Evolutionary conservation across 208 protist genomes (phyloP), one percentile per base, ranked within the genome.

Genomic region (Crithidia bombi): DNA sequence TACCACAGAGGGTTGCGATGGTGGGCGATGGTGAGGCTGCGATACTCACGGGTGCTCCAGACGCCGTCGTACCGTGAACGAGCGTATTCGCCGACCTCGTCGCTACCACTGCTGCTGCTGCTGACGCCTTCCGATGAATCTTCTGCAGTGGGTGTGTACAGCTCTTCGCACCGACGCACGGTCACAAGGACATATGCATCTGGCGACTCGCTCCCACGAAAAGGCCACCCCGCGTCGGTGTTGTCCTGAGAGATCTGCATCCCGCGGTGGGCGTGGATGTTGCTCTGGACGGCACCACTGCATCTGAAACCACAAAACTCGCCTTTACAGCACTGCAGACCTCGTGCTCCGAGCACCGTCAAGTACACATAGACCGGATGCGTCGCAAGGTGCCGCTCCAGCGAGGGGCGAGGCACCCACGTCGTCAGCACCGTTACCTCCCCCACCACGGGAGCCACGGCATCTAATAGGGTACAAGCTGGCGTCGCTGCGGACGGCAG

Each of bases 1-100:
- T 57, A 68, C 63, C 63, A 68, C 63, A 68, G 63, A 5, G 49
- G 63, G 35, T 49, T 46, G 36, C 63, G 47, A 23, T 33, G 36
- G 32, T 39, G 28, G 5, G 36, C 32, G 49, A 49, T 51, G 49
- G 49, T 35, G 35, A 33, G 43, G 7, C 49, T 68, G 49, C 63
- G 49, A 33, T 47, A 68, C 50, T 68, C 23, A 6, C 49, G 46
- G 7, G 32, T 39, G 43, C 36, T 26, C 36, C 63, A 33, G 15
- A 62, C 56, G 17, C 44, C 30, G 9, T 49, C 30, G 38, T 33
- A 5, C 7, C 32, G 6, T 7, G 7, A 41, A 10, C 11, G 7
- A 23, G 17, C 35, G 26, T 54, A 1, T 3, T 36, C 35, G 7
- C 57, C 47, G 23, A 3, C 3, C 5, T 10, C 51, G 30, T 25